Evolutionary conservation across 169 alveolate species (phyloP).

Genomic region (Theileria equi): DNA sequence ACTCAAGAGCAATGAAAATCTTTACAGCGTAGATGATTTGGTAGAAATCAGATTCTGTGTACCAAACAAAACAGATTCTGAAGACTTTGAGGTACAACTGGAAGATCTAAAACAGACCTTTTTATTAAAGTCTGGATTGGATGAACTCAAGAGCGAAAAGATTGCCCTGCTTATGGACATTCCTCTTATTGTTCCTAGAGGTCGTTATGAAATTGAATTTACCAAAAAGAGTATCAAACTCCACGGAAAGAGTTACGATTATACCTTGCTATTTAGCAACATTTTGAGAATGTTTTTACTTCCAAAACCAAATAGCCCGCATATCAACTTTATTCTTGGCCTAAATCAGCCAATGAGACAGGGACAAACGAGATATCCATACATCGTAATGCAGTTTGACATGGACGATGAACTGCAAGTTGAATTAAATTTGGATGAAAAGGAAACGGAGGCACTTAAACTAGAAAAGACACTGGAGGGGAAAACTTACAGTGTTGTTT

Average conservation of each 20-base stretch:
- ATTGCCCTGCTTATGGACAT: constrained; percentile 89
- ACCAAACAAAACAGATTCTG: constrained; percentile 66
- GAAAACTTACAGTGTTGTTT: constrained; percentile 87
- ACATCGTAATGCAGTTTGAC: constrained; percentile 90
- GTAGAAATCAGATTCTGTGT: constrained; percentile 72
- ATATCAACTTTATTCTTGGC: constrained; percentile 87
- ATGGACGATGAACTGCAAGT: constrained; percentile 86
- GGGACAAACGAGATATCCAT: constrained; percentile 95
- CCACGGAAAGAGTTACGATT: constrained; percentile 95
- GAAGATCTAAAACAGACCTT: constrained; percentile 76
- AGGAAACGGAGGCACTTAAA: constrained; percentile 79
- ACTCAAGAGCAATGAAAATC: constrained; percentile 54
- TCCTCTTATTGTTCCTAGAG: constrained; percentile 94
- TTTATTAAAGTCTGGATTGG: constrained; percentile 87
- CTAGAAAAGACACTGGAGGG: constrained; percentile 81
- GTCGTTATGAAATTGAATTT: constrained; percentile 91
- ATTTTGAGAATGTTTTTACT: constrained; percentile 90
- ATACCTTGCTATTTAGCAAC: constrained; percentile 87
- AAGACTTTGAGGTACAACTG: constrained; percentile 61
- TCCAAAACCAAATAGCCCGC: constrained; percentile 92
- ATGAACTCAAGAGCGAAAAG: constrained; percentile 86
- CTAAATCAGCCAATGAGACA: constrained; percentile 91
- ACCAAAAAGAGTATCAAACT: constrained; percentile 86
- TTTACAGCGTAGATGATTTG: constrained; percentile 58
- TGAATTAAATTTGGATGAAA: constrained; percentile 85